Base-by-base conservation (phyloP, 2,329 filamentous ascomycete genomes). In the Venturia effusa region DNA sequence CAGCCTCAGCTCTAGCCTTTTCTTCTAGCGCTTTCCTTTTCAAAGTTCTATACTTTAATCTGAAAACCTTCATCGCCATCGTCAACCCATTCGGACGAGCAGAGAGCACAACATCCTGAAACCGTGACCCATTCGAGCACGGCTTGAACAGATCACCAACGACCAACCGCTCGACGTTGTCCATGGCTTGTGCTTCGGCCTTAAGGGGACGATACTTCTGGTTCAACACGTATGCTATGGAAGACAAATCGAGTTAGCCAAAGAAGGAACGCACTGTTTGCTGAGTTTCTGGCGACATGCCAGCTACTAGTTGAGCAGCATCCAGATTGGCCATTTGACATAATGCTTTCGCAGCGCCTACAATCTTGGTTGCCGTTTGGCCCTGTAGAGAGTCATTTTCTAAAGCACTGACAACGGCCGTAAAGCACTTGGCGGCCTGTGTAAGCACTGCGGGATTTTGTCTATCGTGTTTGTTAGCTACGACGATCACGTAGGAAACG, bases 311-410 rank as follows among this genome's bases (percentile, higher is more conserved):
- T 68, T 89, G 87, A 66, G 86, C 85, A 1, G 89, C 86, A 70
- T 96, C 89, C 59, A 94, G 79, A 62, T 85, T 86, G 5, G 91
- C 87, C 37, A 84, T 83, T 66, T 86, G 82, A 48, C 96, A 83
- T 61, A 99, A 81, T 62, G 84, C 79, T 78, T 96, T 96, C 41
- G 89, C 89, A 1, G 90, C 87, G 55, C 80, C 80, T 39, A 91
- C 89, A 64, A 96, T 88, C 66, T 88, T 86, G 66, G 81, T 84
- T 32, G 90, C 90, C 24, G 89, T 92, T 72, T 92, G 86, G 24
- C 92, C 92, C 72, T 92, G 89, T 48, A 99, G 80, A 22, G 92
- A 93, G 72, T 96, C 91, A 6, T 90, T 88, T 72, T 97, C 93
- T 17, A 99, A 85, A 24, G 92, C 93, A 74, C 95, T 88, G 32